A percentile compares a stretch with the other conserved stretches of the same genome.
phyloP scores from a whole-genome alignment of 1,284 basidiomycete genomes.

The Lentinula novae-zelandiae region DNA sequence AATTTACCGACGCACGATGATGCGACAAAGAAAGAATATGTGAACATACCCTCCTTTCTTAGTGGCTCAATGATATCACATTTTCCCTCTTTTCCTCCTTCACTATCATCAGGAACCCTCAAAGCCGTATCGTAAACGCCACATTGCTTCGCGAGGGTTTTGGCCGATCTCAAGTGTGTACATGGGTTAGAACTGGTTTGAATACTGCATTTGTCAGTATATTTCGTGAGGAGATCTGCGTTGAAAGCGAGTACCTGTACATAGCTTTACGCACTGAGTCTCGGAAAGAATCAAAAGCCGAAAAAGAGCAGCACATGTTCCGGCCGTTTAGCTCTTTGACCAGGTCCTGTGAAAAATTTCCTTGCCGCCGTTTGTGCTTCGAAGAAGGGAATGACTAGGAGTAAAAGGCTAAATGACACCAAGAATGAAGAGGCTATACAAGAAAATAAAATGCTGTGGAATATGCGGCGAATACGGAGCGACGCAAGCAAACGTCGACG shows the following conservation, averaged over 20 bases:
- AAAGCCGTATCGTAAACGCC: slow-evolving; percentile 75
- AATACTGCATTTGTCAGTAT: slow-evolving; percentile 45
- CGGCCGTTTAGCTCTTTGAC: too few species aligned
- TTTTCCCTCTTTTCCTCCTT: slow-evolving; percentile 29
- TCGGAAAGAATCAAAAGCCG: too few species aligned
- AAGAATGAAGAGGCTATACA: too few species aligned
- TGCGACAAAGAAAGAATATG: not conserved
- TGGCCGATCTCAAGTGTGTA: slow-evolving; percentile 84
- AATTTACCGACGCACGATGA: not conserved
- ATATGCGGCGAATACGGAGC: not conserved
- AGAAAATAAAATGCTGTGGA: too few species aligned
- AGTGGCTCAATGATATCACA: slow-evolving; percentile 68
- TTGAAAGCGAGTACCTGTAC: not conserved
- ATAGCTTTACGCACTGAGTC: too few species aligned
- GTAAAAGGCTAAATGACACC: too few species aligned
- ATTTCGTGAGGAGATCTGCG: too few species aligned
- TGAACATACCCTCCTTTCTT: slow-evolving; percentile 70
- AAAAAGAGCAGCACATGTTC: too few species aligned
- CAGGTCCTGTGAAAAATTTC: too few species aligned
- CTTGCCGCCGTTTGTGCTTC: too few species aligned
- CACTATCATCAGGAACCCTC: not conserved
- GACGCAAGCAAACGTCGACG: not conserved
- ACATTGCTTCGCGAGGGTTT: slow-evolving; percentile 78
- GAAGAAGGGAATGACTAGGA: too few species aligned
- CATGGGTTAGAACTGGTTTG: slow-evolving; percentile 49